Conservation (phyloP, 768 basidiomycete species). For the Mycena capillaripes region DNA sequence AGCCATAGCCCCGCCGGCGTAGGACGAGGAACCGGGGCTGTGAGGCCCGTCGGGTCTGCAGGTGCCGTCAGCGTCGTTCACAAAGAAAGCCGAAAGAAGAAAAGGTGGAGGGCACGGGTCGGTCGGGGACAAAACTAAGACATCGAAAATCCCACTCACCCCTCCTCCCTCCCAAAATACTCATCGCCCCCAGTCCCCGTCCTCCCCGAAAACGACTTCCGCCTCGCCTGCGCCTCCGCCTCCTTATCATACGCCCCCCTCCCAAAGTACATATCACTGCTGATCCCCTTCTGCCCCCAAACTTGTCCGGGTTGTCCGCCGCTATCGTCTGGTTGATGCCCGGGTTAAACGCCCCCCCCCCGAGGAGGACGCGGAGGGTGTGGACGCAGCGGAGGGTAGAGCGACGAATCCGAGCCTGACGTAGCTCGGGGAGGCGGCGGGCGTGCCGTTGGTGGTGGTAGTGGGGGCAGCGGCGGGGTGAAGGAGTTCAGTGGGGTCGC, state of each 20-base stretch:
- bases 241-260: constrained; percentile 88
- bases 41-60: too few relatives aligned
- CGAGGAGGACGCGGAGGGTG: too few relatives aligned
- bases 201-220: constrained; percentile 91
- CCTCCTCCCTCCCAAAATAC: constrained; percentile 95
- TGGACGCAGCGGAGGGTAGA: constrained; percentile 10
- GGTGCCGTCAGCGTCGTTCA: too few relatives aligned
- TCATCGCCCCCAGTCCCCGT: constrained; percentile 94
- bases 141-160: constrained; percentile 70
- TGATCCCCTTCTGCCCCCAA: constrained; percentile 94
- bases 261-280: constrained; percentile 98
- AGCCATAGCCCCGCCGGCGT: constrained; percentile 53
- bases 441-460: constrained; percentile 39
- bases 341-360: constrained; percentile 24
- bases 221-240: constrained; percentile 85
- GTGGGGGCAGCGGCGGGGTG: constrained; percentile 40
- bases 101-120: constrained; percentile 41
- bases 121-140: too few relatives aligned
- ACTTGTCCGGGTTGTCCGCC: constrained; percentile 77
- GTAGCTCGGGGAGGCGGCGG: constrained; percentile 26
- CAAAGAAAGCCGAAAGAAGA: constrained; percentile 46
- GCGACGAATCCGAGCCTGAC: constrained; percentile 36
- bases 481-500: constrained; percentile 27
- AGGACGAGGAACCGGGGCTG: background rate
- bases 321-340: constrained; percentile 29